These are phyloP conservation scores for Paecilomyces fulvus DNA, from an alignment of 2,329 filamentous ascomycete genomes.

Conservation along the genomic window DNA sequence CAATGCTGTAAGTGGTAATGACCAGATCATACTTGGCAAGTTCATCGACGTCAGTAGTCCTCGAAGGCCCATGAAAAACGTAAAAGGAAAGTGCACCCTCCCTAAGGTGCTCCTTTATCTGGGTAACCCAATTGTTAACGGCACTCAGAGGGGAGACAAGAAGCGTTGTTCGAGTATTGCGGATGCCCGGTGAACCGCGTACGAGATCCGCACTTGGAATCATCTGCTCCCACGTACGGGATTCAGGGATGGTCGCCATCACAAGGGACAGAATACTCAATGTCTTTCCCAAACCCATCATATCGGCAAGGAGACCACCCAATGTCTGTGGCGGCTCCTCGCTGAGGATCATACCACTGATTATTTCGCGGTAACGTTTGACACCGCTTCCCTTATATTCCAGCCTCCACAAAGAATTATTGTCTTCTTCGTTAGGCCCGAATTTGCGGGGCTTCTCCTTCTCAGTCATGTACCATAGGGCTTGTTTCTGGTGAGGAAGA, in stretches of 20 bases:
- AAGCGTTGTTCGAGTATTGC: slow-evolving; percentile 71
- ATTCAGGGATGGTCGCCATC: slow-evolving; percentile 54
- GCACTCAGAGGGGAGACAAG: slow-evolving; percentile 85
- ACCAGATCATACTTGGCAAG: slow-evolving; percentile 73
- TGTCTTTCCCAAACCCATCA: slow-evolving; percentile 86
- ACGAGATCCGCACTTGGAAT: slow-evolving; percentile 38
- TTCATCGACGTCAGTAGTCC: slow-evolving; percentile 59
- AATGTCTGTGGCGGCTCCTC: slow-evolving; percentile 57
- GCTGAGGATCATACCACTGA: slow-evolving; percentile 61
- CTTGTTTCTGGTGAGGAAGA: slow-evolving; percentile 82
- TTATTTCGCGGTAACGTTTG: slow-evolving; percentile 68
- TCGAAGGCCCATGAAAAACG: slow-evolving; percentile 75
- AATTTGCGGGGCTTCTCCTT: slow-evolving; percentile 62
- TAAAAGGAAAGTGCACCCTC: slow-evolving; percentile 60
- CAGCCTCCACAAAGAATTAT: slow-evolving; percentile 70
- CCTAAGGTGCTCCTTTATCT: slow-evolving; percentile 74
- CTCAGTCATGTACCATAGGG: slow-evolving; percentile 72
- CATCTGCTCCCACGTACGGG: slow-evolving; percentile 52
- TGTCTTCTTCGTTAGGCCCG: slow-evolving; percentile 50
- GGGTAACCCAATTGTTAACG: slow-evolving; percentile 88
- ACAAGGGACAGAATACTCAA: slow-evolving; percentile 77
- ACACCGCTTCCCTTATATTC: slow-evolving; percentile 49
- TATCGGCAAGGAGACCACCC: slow-evolving; percentile 70
- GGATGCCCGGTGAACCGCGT: slow-evolving; percentile 26
- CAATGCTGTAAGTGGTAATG: slow-evolving; percentile 86